Evolutionary conservation across 495 filamentous ascomycete genomes (phyloP), one percentile per base, ranked within the genome.

Genomic region (Talaromyces thailandensis): DNA sequence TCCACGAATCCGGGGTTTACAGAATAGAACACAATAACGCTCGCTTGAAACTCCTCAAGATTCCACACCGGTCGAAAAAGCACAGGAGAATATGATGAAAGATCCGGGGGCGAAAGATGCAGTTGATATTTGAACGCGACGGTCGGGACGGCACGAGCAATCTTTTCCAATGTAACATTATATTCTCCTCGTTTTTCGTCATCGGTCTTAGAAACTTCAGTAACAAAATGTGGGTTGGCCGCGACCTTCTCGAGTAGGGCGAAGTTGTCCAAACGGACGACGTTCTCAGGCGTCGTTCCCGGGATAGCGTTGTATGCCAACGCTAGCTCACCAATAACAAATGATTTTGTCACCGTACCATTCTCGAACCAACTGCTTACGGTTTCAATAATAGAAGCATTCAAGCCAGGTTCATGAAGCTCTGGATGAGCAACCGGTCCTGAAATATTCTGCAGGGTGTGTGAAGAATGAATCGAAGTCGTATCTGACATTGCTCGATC

Each of bases 111-210:
- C 29, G 94, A 88, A 29, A 92, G 70, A 65, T 96, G 91, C n/a
- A 96, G 77, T 71, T 93, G 89, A 70, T 98, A 98, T 64, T 93
- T 96, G 78, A 98, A 98, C 31, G 90, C 94, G 3, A 94, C 86
- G 0, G 88, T 81, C 6, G 78, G 78, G 52, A 73, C 68, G 11
- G 90, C 87, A 61, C 84, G 88, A 55, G 84, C 79, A 59, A 96
- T 82, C 65, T 83, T 86, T 8, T 85, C 78, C 2, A 91, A 71
- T 65, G 89, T 84, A 50, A 98, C 75, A 4, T 78, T 82, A 73
- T 96, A 99, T 68, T 94, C 89, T 51, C 93, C 94, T 8, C 89
- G 79, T 61, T 81, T 87, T 40, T 91, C 87, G 18, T 77, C 76
- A 3, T 70, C 64, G 31, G 67, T 68, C 3, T 65, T 75, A 16